phyloP scores from a whole-genome alignment of 129 eudicot genomes.

The Smallanthus sonchifolius region DNA sequence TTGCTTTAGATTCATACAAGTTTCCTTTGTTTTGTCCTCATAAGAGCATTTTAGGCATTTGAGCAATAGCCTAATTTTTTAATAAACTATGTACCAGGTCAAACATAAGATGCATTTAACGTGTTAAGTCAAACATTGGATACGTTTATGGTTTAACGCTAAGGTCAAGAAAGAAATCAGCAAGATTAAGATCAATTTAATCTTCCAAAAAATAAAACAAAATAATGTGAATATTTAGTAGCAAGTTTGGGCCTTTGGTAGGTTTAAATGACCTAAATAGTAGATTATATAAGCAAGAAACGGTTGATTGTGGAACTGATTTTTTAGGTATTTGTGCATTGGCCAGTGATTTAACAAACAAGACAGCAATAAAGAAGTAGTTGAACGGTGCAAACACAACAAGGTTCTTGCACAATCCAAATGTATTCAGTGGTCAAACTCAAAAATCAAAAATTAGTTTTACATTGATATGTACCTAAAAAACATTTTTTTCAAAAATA shows the following conservation, averaged over 20 bases:
- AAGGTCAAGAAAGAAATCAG: not conserved
- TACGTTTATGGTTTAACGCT: not conserved
- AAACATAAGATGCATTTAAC: not conserved
- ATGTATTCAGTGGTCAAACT: constrained; percentile 11
- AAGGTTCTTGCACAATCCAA: not conserved
- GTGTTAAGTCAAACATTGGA: not conserved
- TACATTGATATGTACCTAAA: not conserved
- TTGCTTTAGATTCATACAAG: not conserved
- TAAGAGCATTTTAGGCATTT: constrained; percentile 3
- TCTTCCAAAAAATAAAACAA: not conserved
- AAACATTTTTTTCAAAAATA: not conserved
- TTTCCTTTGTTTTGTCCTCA: not conserved
- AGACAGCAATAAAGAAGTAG: not conserved
- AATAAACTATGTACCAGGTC: not conserved
- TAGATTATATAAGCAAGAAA: not conserved
- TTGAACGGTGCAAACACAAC: constrained; percentile 13
- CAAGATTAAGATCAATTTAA: not conserved
- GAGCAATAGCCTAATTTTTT: not conserved
- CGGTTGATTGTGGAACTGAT: not conserved
- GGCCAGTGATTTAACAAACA: not conserved
- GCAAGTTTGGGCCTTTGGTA: not conserved
- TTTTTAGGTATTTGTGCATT: not conserved
- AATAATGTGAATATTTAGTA: not conserved
- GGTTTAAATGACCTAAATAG: not conserved
- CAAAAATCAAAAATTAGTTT: not conserved